Base-by-base conservation (phyloP, 1,139 yeast species). In the Candida gigantensis region DNA sequence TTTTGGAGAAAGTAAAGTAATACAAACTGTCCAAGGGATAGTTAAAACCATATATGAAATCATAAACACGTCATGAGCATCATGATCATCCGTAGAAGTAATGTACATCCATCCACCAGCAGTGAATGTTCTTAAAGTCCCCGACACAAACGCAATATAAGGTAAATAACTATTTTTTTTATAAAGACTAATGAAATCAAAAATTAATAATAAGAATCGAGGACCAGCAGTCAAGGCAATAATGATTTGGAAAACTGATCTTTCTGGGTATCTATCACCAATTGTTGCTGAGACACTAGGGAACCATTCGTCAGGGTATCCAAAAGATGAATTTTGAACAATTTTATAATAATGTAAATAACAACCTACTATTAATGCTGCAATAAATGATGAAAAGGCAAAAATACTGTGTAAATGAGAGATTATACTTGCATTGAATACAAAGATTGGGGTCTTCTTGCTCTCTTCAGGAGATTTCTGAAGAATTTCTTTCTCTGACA, bases 61-160 rank as follows among this genome's bases (percentile, higher is more conserved):
- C 98, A 92, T 92, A 59, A 90, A 90, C 36, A 92, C 80, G 54
- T 92, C 97, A 58, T 92, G 98, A 70, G 84, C 83, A 62, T 90
- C 96, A 53, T 90, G 98, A 57, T 92, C 96, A 58, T 92, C 98
- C 1, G 97, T 88, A 7, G 96, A 86, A 2, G 98, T 92, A 47
- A 92, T 84, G 55, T 92, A 92, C 11, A 94, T 96, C 97, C 97
- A 92, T 9, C 97, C 97, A 50, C 98, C 98, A 54, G 98, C 92
- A 1, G 96, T 84, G 40, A 92, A 76, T 0, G 98, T 92, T 60
- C 98, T 77, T 15, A 85, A 41, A 2, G 85, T 43, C 8, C 98
- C 98, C 2, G 81, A 58, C 1, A 77, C 45, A 8, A 81, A 54
- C 1, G 65, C 71, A 21, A 69, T 43, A 42, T 58, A 60, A 3